A percentile compares a stretch with the other conserved stretches of the same genome.
These are phyloP conservation scores for Baffinella frigidus DNA, from an alignment of 208 protist species.

Conservation along the genomic window DNA sequence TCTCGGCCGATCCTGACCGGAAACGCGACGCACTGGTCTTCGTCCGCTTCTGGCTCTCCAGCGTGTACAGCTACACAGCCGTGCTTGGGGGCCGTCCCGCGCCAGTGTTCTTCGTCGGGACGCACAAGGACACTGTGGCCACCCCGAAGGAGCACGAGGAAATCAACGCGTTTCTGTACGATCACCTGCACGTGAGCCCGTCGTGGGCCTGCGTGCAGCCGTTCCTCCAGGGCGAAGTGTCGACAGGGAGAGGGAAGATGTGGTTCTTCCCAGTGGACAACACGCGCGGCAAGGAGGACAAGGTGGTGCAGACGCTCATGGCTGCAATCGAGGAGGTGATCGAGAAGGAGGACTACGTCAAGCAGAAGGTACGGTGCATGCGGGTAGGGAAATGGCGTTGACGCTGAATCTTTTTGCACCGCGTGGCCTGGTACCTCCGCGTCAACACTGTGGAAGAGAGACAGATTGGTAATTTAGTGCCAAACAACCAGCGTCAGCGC, in stretches of 20 bases:
- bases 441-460: not conserved
- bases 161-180: slow-evolving; percentile 14
- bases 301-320: not conserved
- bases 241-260: not conserved
- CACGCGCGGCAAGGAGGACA: slow-evolving; percentile 10
- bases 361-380: not conserved
- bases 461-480: too few relatives aligned
- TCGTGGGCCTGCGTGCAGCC: not conserved
- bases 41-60: not conserved
- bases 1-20: not conserved
- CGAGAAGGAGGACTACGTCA: slow-evolving; percentile 1
- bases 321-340: not conserved
- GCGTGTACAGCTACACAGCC: too few relatives aligned
- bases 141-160: not conserved
- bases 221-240: not conserved
- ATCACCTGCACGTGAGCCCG: not conserved
- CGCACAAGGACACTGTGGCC: slow-evolving; percentile 36
- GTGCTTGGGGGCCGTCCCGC: too few relatives aligned
- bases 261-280: slow-evolving; percentile 61
- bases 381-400: too few relatives aligned
- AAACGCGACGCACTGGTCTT: not conserved
- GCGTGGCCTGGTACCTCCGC: not conserved
- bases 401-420: too few relatives aligned
- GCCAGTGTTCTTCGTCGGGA: slow-evolving; percentile 45
- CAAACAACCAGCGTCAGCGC: too few relatives aligned